Evolutionary conservation across 2,329 filamentous ascomycete species (phyloP).

Genomic region (Calonectria hawksworthii): DNA sequence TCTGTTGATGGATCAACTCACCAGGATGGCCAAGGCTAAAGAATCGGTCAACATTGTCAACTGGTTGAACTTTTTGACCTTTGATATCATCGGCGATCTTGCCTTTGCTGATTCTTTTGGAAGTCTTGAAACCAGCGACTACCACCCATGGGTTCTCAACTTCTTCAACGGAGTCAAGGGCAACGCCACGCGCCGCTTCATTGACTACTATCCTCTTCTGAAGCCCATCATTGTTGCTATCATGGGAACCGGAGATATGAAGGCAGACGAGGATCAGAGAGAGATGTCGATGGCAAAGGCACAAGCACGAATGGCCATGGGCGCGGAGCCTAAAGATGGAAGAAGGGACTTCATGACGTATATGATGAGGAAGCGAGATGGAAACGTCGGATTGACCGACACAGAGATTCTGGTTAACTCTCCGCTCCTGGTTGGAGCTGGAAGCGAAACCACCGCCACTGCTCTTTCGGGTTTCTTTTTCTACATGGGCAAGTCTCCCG

Average conservation of each 20-base stretch:
- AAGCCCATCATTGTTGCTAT: background rate
- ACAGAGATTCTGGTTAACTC: background rate
- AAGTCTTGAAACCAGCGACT: background rate
- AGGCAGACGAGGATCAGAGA: background rate
- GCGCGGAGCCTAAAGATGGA: background rate
- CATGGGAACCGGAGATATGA: background rate
- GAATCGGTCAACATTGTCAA: background rate
- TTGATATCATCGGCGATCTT: background rate
- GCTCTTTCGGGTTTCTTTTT: background rate
- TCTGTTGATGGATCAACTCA: background rate
- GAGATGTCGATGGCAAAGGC: background rate
- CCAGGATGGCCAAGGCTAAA: background rate
- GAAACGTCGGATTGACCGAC: background rate
- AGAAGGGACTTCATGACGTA: background rate
- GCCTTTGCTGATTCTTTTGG: background rate
- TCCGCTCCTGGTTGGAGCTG: background rate
- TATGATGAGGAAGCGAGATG: background rate
- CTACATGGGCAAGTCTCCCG: background rate
- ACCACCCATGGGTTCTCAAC: background rate
- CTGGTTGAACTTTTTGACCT: background rate
- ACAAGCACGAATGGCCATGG: background rate
- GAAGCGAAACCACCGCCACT: background rate
- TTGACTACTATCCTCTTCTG: background rate
- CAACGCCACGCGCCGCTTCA: background rate
- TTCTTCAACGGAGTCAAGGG: background rate